Conservation (phyloP, 805 yeast genomes). For the Wickerhamiella lipophila region DNA sequence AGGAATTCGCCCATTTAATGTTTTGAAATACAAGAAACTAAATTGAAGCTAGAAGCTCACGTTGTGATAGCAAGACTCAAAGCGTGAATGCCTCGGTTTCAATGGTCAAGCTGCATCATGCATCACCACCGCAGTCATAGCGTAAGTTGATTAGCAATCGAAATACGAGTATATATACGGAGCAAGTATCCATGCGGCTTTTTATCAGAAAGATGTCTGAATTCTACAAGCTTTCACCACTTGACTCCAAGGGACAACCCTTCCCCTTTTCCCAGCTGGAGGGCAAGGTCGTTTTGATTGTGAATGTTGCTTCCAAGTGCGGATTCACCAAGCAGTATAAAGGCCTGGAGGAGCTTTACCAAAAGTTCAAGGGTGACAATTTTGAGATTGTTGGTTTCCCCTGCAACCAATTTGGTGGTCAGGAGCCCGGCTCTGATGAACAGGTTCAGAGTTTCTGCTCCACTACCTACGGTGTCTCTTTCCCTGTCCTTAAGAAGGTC, state of each 20-base stretch:
- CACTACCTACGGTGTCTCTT: constrained; percentile 75
- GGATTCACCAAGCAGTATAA: constrained; percentile 64
- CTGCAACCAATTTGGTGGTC: constrained; percentile 81
- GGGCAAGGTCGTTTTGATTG: constrained; percentile 72
- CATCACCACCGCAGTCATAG: background rate
- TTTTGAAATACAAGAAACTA: no score
- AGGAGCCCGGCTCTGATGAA: constrained; percentile 53
- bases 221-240: constrained; percentile 58
- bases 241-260: constrained; percentile 45
- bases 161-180: background rate
- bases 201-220: constrained; percentile 33
- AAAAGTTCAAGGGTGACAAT: constrained; percentile 50
- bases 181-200: background rate
- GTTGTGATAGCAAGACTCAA: no score
- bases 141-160: background rate
- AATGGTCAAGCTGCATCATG: background rate
- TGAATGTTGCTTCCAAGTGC: constrained; percentile 82
- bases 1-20: no score
- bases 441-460: constrained; percentile 65
- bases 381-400: constrained; percentile 73
- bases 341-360: constrained; percentile 56
- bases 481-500: constrained; percentile 76
- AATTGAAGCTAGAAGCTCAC: no score
- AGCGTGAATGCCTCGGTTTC: background rate
- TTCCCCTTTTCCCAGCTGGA: constrained; percentile 48